phyloP scores from a whole-genome alignment of 164 flowering plant species.

The Warburgia ugandensis region DNA sequence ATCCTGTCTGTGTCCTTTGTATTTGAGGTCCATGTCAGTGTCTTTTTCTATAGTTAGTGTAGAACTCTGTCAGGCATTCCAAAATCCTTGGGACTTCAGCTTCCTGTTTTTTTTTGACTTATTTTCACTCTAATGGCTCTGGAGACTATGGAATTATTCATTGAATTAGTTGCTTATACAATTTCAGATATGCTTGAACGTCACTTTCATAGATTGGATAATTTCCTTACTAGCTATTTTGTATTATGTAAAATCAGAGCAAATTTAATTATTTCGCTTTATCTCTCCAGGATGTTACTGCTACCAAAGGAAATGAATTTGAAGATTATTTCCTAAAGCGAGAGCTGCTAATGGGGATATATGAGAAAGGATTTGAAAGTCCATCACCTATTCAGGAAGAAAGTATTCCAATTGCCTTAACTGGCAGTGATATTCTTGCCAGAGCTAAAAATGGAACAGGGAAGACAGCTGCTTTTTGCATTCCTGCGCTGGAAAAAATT shows the following conservation, averaged over 20 bases:
- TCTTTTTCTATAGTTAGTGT: no score
- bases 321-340: conserved; percentile 97
- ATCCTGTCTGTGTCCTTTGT: no score
- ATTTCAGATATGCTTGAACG: no score
- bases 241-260: neutral
- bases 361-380: conserved; percentile 97
- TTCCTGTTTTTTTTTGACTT: no score
- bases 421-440: conserved; percentile 98
- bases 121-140: no score
- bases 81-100: no score
- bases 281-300: conserved; percentile 96
- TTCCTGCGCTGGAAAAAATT: conserved; percentile 96
- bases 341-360: conserved; percentile 95
- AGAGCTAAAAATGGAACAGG: conserved; percentile 99
- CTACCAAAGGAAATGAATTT: conserved; percentile 98
- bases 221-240: no score
- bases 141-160: no score
- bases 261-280: neutral
- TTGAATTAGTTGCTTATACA: no score
- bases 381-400: conserved; percentile 99
- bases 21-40: no score
- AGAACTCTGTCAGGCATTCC: no score
- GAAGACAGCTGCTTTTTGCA: conserved; percentile 97
- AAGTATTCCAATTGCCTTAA: conserved; percentile 96
- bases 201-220: no score